These are phyloP conservation scores for Aphanoascus verrucosus DNA, from an alignment of 2,329 filamentous ascomycete species.

Conservation along the genomic window DNA sequence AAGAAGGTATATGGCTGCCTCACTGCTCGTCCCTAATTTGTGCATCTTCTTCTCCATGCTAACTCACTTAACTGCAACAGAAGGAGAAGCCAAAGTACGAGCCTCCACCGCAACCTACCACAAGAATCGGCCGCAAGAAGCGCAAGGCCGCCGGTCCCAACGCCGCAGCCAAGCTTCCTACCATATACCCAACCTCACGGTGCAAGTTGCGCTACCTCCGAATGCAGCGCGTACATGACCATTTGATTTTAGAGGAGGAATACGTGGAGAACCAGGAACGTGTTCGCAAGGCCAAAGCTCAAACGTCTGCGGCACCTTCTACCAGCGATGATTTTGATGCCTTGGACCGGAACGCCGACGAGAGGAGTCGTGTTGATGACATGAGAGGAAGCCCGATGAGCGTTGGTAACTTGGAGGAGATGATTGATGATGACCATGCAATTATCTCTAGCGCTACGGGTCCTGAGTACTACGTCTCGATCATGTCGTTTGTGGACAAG, in stretches of 20 bases:
- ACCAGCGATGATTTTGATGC: constrained; percentile 55
- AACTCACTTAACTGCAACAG: constrained; percentile 40
- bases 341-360: constrained; percentile 81
- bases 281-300: constrained; percentile 79
- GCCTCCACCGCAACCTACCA: constrained; percentile 90
- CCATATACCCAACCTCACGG: constrained; percentile 87
- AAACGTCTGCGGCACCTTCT: constrained; percentile 49
- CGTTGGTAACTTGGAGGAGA: constrained; percentile 91
- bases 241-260: constrained; percentile 91
- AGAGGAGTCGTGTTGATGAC: constrained; percentile 88
- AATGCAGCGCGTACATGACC: constrained; percentile 98
- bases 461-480: constrained; percentile 97
- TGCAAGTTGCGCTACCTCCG: constrained; percentile 95
- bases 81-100: constrained; percentile 99
- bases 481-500: constrained; percentile 99
- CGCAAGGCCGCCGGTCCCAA: constrained; percentile 88
- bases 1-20: constrained; percentile 60
- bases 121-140: constrained; percentile 96
- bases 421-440: constrained; percentile 98
- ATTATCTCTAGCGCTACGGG: constrained; percentile 97
- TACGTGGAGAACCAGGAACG: constrained; percentile 99
- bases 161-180: constrained; percentile 86
- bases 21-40: not conserved
- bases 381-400: constrained; percentile 99
- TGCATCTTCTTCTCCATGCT: constrained; percentile 2